Evolutionary conservation across 2,329 filamentous ascomycete species (phyloP).

Genomic region (Pleurostoma richardsiae): DNA sequence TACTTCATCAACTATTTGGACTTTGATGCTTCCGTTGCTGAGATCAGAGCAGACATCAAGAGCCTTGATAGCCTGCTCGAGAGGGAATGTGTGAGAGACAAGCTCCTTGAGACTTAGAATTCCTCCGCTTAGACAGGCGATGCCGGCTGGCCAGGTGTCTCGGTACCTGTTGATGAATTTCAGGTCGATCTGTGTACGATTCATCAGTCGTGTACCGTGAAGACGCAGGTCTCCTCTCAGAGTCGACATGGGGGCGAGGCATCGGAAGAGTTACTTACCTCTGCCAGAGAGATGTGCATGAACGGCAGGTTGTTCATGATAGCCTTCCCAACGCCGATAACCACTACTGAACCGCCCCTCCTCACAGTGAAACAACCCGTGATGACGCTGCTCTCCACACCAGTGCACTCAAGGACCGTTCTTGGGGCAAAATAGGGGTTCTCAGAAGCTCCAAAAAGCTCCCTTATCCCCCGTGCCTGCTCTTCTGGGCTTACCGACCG

Average conservation of each 20-base stretch:
- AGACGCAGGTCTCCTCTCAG: background rate
- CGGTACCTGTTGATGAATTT: constrained; percentile 68
- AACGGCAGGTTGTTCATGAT: constrained; percentile 63
- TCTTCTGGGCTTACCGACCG: constrained; percentile 34
- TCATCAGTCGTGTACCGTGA: background rate
- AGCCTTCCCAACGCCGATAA: constrained; percentile 58
- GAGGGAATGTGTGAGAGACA: constrained; percentile 57
- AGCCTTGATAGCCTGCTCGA: constrained; percentile 57
- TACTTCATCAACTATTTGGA: constrained; percentile 50
- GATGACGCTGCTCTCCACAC: constrained; percentile 57
- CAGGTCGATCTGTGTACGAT: constrained; percentile 49
- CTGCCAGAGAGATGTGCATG: constrained; percentile 59
- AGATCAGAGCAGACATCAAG: constrained; percentile 47
- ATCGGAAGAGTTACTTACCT: constrained; percentile 32
- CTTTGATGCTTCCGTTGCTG: constrained; percentile 51
- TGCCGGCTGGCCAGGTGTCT: constrained; percentile 65
- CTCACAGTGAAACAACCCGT: constrained; percentile 53
- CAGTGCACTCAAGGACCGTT: constrained; percentile 60
- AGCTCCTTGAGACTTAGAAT: constrained; percentile 57
- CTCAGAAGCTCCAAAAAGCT: constrained; percentile 40
- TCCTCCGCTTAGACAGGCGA: constrained; percentile 53
- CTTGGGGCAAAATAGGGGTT: constrained; percentile 53
- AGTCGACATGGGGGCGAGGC: background rate
- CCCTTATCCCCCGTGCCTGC: constrained; percentile 46
- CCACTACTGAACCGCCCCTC: constrained; percentile 55